Percentiles rank a stretch among this genome's conserved stretches.
These are phyloP conservation scores for Drechmeria coniospora DNA, from an alignment of 2,329 filamentous ascomycete genomes.

Conservation along the genomic window DNA sequence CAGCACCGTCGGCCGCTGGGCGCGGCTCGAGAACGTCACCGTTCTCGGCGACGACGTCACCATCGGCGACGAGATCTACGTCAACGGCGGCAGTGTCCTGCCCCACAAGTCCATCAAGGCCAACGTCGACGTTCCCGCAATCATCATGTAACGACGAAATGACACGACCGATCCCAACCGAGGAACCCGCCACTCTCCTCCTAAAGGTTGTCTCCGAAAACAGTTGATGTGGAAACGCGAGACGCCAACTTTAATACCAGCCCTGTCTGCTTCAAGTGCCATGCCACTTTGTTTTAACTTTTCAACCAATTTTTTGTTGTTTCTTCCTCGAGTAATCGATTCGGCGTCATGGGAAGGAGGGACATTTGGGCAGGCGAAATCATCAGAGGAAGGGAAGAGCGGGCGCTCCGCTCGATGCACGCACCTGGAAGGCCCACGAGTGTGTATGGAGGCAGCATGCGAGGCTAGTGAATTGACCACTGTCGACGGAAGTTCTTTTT, in stretches of 20 bases:
- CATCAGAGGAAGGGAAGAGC: too few species aligned
- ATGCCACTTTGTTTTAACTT: neutral
- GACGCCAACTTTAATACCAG: neutral
- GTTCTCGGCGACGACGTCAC: conserved; percentile 95
- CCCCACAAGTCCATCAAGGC: conserved; percentile 98
- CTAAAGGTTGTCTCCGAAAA: neutral
- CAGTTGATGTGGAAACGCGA: conserved; percentile 1
- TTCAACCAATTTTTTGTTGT: neutral
- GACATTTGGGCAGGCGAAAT: conserved; percentile 4
- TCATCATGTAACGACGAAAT: conserved; percentile 60
- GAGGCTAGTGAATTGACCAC: too few species aligned
- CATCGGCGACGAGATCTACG: conserved; percentile 95
- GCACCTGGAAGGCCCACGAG: too few species aligned
- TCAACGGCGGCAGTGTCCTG: conserved; percentile 88
- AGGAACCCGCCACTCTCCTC: conserved; percentile 1
- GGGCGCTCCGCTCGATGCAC: too few species aligned
- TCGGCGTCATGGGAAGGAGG: conserved; percentile 6
- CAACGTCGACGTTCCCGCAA: conserved; percentile 72
- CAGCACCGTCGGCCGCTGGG: conserved; percentile 89
- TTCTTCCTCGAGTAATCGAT: neutral
- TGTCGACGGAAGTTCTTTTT: too few species aligned
- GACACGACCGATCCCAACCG: too few species aligned
- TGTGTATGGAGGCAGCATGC: too few species aligned
- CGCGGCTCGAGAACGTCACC: conserved; percentile 92
- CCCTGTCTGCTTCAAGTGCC: conserved; percentile 1